Evolutionary conservation across 2,329 filamentous ascomycete species (phyloP).

Genomic region (Dactylellina leptospora): DNA sequence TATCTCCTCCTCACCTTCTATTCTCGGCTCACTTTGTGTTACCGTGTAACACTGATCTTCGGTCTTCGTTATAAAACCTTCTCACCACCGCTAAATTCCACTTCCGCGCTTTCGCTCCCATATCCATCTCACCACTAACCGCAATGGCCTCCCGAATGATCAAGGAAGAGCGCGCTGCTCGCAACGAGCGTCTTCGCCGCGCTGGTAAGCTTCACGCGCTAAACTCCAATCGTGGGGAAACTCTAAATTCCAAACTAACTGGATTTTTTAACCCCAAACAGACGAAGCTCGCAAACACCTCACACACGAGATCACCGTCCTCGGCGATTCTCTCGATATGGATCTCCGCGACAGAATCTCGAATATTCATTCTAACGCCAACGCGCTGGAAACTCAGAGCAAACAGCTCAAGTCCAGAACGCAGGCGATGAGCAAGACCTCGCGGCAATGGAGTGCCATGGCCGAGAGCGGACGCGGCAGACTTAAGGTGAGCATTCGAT

Average conservation of each 20-base stretch:
- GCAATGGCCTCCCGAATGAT: slow-evolving; percentile 58
- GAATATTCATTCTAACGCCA: slow-evolving; percentile 74
- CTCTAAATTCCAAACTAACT: slow-evolving; percentile 31
- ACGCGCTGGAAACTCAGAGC: slow-evolving; percentile 73
- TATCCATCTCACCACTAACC: slow-evolving; percentile 2
- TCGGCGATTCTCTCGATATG: slow-evolving; percentile 75
- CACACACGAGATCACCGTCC: slow-evolving; percentile 63
- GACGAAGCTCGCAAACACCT: slow-evolving; percentile 66
- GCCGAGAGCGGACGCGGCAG: slow-evolving; percentile 70
- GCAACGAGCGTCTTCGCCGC: slow-evolving; percentile 57
- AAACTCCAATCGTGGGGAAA: background rate
- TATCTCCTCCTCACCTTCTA: background rate
- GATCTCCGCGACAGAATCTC: slow-evolving; percentile 74
- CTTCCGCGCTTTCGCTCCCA: background rate
- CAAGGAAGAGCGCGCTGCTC: slow-evolving; percentile 57
- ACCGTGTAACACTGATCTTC: slow-evolving; percentile 46
- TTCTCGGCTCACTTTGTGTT: slow-evolving; percentile 36
- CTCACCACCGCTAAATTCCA: slow-evolving; percentile 23
- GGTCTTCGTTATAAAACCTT: slow-evolving; percentile 23
- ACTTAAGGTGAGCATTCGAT: slow-evolving; percentile 68
- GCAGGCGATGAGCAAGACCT: slow-evolving; percentile 70
- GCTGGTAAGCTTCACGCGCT: slow-evolving; percentile 54
- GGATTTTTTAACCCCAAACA: slow-evolving; percentile 52
- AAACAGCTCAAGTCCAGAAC: slow-evolving; percentile 71
- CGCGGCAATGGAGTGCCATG: slow-evolving; percentile 71